These are phyloP conservation scores for Colletotrichum tropicale DNA, from an alignment of 2,329 filamentous ascomycete genomes.

Conservation along the genomic window DNA sequence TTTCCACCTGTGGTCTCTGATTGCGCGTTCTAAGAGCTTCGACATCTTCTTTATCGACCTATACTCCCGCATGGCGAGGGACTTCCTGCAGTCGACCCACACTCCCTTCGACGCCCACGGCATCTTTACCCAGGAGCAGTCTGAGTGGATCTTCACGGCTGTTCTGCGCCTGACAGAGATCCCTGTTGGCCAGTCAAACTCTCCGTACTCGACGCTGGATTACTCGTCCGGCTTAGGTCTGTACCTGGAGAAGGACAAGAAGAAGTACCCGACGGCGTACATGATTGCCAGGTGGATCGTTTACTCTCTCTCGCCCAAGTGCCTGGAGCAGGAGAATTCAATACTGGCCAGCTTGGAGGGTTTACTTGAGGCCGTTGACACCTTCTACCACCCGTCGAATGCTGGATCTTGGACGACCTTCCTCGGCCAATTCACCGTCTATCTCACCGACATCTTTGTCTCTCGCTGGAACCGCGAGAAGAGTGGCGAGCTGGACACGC, in stretches of 20 bases:
- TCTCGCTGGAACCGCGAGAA: slow-evolving; percentile 97
- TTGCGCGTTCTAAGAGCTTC: slow-evolving; percentile 86
- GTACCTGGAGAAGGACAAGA: slow-evolving; percentile 88
- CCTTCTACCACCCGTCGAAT: slow-evolving; percentile 98
- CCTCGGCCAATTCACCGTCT: slow-evolving; percentile 88
- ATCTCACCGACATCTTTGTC: slow-evolving; percentile 93
- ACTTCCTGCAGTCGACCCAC: slow-evolving; percentile 76
- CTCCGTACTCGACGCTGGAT: slow-evolving; percentile 88
- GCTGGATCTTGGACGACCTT: slow-evolving; percentile 90
- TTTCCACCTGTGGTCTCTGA: slow-evolving; percentile 95
- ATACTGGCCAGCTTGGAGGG: slow-evolving; percentile 86
- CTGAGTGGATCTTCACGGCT: slow-evolving; percentile 90
- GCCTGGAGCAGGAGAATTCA: slow-evolving; percentile 77
- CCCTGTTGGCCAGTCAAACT: slow-evolving; percentile 93
- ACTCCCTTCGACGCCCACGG: slow-evolving; percentile 85
- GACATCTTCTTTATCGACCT: slow-evolving; percentile 90
- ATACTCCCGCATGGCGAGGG: slow-evolving; percentile 84
- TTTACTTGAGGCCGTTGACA: slow-evolving; percentile 92
- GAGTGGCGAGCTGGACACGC: slow-evolving; percentile 88
- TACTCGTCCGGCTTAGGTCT: slow-evolving; percentile 81
- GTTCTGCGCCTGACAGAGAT: slow-evolving; percentile 91
- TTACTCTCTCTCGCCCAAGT: slow-evolving; percentile 88
- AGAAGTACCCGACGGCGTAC: slow-evolving; percentile 91
- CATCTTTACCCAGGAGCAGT: slow-evolving; percentile 91
- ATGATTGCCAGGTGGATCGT: slow-evolving; percentile 93